Evolutionary conservation across 768 basidiomycete genomes (phyloP), one percentile per base, ranked within the genome.

Genomic region (Russula emetica): DNA sequence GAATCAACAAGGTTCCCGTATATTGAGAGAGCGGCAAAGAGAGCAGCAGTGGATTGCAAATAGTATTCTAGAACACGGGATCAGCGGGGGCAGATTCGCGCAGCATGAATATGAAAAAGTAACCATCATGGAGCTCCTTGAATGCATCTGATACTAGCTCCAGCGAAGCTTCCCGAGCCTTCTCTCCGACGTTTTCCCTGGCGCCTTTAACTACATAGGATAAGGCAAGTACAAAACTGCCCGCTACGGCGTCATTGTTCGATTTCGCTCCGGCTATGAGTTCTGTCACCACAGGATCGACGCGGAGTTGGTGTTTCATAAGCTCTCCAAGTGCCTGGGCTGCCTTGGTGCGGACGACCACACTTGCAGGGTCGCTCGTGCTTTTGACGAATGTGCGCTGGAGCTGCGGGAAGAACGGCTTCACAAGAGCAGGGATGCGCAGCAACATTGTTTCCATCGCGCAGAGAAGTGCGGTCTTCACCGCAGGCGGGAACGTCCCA

Each of bases 371-470:
- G 72, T 98, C 95, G 61, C 88, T 84, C 2, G 89, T 82, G 50
- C 93, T 90, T 77, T 98, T 98, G 72, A 97, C 90, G 71, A 98
- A 98, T 0, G 94, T 98, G 38, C 95, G 85, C 71, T 98, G 96
- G 38, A 98, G 77, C 70, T 98, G 97, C 2, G 96, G 97, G 83
- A 98, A 98, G 86, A 98, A 98, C 3, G 96, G 96, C 74, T 91
- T 92, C 69, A 98, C 93, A 69, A 96, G 91, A 4, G 81, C 78
- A 0, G 95, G 94, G 26, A 97, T 94, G 51, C 84, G 82, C 66
- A 86, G 85, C 49, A 98, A 79, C 85, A 98, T 92, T 24, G 86
- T 84, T 0, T 86, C 84, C 55, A 99, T 82, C 6, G 95, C 92
- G 38, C 82, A 83, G 34, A 99, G 81, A 68, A 99, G 95, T 14